Evolutionary conservation across 2,329 filamentous ascomycete species (phyloP).

Genomic region (Trichoderma aggressivum): DNA sequence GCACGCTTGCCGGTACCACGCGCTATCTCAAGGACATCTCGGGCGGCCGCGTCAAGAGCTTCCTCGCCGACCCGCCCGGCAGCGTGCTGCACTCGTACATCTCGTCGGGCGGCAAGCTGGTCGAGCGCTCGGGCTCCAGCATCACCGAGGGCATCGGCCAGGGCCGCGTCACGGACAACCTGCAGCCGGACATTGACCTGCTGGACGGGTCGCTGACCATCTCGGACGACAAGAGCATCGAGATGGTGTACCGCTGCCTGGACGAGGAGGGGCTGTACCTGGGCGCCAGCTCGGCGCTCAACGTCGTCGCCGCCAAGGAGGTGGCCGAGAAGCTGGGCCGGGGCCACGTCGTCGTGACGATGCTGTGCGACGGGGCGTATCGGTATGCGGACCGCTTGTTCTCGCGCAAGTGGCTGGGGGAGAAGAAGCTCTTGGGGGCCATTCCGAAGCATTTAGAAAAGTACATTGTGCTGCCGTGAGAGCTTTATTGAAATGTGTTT

Average conservation of each 20-base stretch:
- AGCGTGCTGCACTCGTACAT: constrained; percentile 93
- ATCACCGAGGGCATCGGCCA: constrained; percentile 99
- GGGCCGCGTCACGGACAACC: constrained; percentile 92
- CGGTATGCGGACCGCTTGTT: constrained; percentile 93
- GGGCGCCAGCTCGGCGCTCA: constrained; percentile 88
- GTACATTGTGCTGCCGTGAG: constrained; percentile 85
- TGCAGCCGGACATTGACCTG: constrained; percentile 77
- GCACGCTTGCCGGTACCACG: constrained; percentile 85
- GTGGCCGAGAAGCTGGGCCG: constrained; percentile 86
- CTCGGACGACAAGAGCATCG: constrained; percentile 88
- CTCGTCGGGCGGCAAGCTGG: constrained; percentile 74
- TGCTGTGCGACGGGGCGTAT: constrained; percentile 96
- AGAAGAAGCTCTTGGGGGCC: constrained; percentile 76
- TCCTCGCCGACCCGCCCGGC: constrained; percentile 90
- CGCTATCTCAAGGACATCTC: constrained; percentile 83
- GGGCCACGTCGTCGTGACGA: constrained; percentile 87
- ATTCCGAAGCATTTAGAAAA: constrained; percentile 84
- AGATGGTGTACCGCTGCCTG: constrained; percentile 95
- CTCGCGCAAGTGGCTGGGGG: constrained; percentile 82
- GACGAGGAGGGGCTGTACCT: constrained; percentile 96
- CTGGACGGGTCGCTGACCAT: constrained; percentile 83
- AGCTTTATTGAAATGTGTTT: constrained; percentile 1
- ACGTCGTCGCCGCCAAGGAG: constrained; percentile 93
- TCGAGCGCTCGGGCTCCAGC: constrained; percentile 77
- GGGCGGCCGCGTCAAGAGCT: constrained; percentile 75